Evolutionary conservation across 1,284 basidiomycete species (phyloP).

Genomic region (Caloboletus firmus): DNA sequence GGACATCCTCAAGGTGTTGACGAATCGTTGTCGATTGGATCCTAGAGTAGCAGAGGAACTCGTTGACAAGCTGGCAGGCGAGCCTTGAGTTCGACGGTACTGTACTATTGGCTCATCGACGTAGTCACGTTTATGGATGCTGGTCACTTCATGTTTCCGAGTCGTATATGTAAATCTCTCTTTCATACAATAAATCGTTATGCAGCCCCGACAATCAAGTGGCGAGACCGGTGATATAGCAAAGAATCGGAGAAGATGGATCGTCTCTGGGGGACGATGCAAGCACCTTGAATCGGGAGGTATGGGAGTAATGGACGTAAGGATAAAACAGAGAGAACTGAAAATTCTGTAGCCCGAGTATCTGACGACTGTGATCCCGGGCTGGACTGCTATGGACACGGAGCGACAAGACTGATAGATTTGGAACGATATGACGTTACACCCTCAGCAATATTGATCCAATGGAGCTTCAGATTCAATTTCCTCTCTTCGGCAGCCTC

Average conservation of each 20-base stretch:
- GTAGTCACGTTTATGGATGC: not conserved
- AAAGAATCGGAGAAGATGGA: not conserved
- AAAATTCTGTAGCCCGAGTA: too few species aligned
- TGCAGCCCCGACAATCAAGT: not conserved
- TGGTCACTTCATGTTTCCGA: not conserved
- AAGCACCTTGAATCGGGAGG: not conserved
- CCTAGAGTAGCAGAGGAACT: conserved; percentile 21
- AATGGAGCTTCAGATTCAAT: not conserved
- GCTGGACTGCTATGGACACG: not conserved
- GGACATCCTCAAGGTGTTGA: conserved; percentile 26
- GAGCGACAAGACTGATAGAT: not conserved
- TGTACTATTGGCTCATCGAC: not conserved
- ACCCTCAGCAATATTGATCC: not conserved
- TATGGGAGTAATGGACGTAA: not conserved
- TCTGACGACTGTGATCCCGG: not conserved
- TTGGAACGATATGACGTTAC: not conserved
- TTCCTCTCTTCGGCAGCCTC: not conserved
- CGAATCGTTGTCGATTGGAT: conserved; percentile 31
- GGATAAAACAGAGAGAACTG: not conserved
- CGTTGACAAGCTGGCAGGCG: conserved; percentile 15
- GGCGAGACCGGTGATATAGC: not conserved
- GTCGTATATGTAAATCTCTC: conserved; percentile 5
- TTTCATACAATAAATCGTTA: conserved; percentile 1
- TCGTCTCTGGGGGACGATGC: not conserved
- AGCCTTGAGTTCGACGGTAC: not conserved